phyloP scores from a whole-genome alignment of 306 rosid genomes.

The Phaseolus lunatus region DNA sequence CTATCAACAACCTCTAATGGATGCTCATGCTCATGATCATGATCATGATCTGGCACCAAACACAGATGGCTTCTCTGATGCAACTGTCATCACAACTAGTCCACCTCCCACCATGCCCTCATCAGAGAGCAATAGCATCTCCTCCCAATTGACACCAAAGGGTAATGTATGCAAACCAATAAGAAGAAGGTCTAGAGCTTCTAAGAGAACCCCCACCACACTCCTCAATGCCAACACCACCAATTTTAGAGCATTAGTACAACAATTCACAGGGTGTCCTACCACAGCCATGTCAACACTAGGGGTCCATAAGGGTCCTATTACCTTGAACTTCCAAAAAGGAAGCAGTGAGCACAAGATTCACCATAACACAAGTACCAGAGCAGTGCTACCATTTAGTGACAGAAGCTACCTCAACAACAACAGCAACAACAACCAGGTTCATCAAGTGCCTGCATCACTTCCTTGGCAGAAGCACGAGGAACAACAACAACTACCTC shows the following conservation, averaged over 20 bases:
- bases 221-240: slow-evolving; percentile 73
- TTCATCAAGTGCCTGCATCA: slow-evolving; percentile 39
- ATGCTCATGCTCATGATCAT: not conserved
- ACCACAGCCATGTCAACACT: slow-evolving; percentile 46
- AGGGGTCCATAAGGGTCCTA: slow-evolving; percentile 69
- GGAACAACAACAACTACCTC: slow-evolving; percentile 30
- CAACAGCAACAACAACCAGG: slow-evolving; percentile 20
- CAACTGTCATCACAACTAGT: slow-evolving; percentile 37
- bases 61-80: slow-evolving; percentile 21
- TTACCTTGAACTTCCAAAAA: slow-evolving; percentile 69
- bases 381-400: slow-evolving; percentile 19
- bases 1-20: slow-evolving; percentile 52
- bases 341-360: slow-evolving; percentile 45
- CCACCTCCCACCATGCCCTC: slow-evolving; percentile 31
- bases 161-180: slow-evolving; percentile 53
- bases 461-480: slow-evolving; percentile 41
- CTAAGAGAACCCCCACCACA: slow-evolving; percentile 73
- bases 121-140: slow-evolving; percentile 17
- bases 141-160: slow-evolving; percentile 48
- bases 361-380: slow-evolving; percentile 22
- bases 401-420: slow-evolving; percentile 15
- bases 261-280: slow-evolving; percentile 84
- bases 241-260: slow-evolving; percentile 81
- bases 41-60: not conserved
- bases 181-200: slow-evolving; percentile 68